Evolutionary conservation across 768 basidiomycete species (phyloP).

Genomic region (Mycena alexandri): DNA sequence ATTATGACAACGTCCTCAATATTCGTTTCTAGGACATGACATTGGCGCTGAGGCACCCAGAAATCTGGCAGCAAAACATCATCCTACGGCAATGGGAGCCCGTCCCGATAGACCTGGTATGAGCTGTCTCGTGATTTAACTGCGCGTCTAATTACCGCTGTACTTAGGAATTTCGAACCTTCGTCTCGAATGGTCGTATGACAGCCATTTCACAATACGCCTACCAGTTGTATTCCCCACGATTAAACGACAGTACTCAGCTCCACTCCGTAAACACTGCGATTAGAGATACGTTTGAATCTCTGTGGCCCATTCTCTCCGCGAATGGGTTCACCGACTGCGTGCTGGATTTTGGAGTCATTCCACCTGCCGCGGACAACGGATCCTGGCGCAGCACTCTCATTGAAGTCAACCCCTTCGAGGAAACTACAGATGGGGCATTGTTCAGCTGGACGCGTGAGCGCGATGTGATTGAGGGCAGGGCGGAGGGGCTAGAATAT

Average conservation of each 20-base stretch:
- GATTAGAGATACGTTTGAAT: background rate
- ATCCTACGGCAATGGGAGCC: constrained; percentile 36
- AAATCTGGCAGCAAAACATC: constrained; percentile 33
- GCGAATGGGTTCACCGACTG: constrained; percentile 1
- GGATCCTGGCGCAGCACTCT: constrained; percentile 10
- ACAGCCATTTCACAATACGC: constrained; percentile 38
- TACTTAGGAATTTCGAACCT: constrained; percentile 36
- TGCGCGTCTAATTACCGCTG: background rate
- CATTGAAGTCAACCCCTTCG: constrained; percentile 39
- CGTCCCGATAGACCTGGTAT: constrained; percentile 36
- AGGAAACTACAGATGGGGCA: constrained; percentile 38
- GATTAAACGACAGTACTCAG: constrained; percentile 4
- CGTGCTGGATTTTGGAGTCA: constrained; percentile 32
- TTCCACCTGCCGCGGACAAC: background rate
- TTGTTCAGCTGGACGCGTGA: constrained; percentile 38
- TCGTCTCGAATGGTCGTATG: constrained; percentile 24
- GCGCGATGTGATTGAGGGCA: constrained; percentile 35
- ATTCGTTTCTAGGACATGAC: constrained; percentile 32
- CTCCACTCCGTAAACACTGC: constrained; percentile 1
- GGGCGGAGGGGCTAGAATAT: constrained; percentile 12
- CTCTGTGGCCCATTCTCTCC: constrained; percentile 22
- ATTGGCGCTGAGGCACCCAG: constrained; percentile 32
- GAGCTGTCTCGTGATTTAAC: no score
- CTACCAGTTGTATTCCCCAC: constrained; percentile 33
- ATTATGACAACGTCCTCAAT: background rate